Evolutionary conservation across 768 basidiomycete genomes (phyloP).

Genomic region (Panaeolus cyanescens): DNA sequence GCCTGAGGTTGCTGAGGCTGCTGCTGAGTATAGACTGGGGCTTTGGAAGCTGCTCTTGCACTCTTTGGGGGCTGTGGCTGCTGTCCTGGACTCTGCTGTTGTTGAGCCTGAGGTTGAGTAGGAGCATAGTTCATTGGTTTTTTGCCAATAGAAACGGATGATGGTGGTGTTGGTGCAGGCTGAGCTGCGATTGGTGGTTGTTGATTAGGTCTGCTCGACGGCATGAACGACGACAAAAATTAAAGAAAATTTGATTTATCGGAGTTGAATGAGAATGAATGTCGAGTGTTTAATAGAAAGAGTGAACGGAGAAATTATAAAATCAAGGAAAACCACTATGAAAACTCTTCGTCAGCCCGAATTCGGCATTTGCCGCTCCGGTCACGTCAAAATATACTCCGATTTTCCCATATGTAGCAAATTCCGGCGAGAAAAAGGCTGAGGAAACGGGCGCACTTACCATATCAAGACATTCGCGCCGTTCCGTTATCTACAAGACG

Average conservation of each 20-base stretch:
- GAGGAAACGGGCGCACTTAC: constrained; percentile 3
- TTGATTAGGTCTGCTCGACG: constrained; percentile 35
- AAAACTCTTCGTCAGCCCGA: constrained; percentile 37
- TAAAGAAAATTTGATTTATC: neutral
- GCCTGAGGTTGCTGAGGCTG: constrained; percentile 39
- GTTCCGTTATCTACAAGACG: constrained; percentile 2
- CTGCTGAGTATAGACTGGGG: constrained; percentile 19
- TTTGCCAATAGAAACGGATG: constrained; percentile 88
- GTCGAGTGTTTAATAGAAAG: neutral
- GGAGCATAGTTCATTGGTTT: constrained; percentile 82
- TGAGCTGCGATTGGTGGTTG: constrained; percentile 4
- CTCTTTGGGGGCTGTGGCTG: constrained; percentile 38
- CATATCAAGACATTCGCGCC: neutral
- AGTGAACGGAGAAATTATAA: neutral
- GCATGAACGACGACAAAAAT: constrained; percentile 32
- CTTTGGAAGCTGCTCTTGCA: constrained; percentile 2
- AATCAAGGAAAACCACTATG: constrained; percentile 22
- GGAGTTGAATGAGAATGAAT: neutral
- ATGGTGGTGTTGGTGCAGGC: constrained; percentile 48
- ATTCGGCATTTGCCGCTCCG: constrained; percentile 11
- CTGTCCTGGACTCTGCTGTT: constrained; percentile 36
- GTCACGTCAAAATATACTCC: neutral
- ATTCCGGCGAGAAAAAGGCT: neutral
- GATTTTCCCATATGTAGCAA: constrained; percentile 8
- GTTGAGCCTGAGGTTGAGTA: constrained; percentile 14